phyloP scores from a whole-genome alignment of 495 filamentous ascomycete genomes.

The Trypethelium eluteriae region DNA sequence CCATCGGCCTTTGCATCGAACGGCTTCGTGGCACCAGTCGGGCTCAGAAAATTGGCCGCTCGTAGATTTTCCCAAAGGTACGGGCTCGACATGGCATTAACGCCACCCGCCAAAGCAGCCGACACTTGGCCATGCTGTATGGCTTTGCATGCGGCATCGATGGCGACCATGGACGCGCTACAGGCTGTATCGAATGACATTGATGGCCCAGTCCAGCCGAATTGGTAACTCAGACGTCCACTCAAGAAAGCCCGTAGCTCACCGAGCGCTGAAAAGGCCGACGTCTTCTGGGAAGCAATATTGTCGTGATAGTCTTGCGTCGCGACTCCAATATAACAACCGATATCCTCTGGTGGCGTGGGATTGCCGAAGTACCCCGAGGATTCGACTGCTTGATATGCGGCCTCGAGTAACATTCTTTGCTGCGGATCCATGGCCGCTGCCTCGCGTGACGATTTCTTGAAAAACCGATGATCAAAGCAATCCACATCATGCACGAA shows the following conservation, averaged over 20 bases:
- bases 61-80: not conserved
- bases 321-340: not conserved
- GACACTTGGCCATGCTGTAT: not conserved
- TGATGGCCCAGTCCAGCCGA: conserved; percentile 15
- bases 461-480: not conserved
- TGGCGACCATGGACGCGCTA: not conserved
- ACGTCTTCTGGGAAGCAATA: not conserved
- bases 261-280: not conserved
- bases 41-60: conserved; percentile 32
- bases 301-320: not conserved
- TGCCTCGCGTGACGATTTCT: not conserved
- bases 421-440: conserved; percentile 4
- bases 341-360: not conserved
- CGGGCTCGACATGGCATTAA: conserved; percentile 20
- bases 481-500: not conserved
- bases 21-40: conserved; percentile 29
- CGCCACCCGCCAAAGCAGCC: not conserved
- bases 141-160: not conserved
- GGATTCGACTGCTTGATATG: not conserved
- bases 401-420: not conserved
- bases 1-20: conserved; percentile 8
- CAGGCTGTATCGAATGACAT: conserved; percentile 34
- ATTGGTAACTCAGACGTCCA: conserved; percentile 27
- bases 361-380: not conserved
- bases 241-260: not conserved